Percentiles rank a stretch among this genome's conserved stretches.
These are phyloP conservation scores for Eragrostis tef DNA, from an alignment of 202 grass and related monocot species.

Conservation along the genomic window DNA sequence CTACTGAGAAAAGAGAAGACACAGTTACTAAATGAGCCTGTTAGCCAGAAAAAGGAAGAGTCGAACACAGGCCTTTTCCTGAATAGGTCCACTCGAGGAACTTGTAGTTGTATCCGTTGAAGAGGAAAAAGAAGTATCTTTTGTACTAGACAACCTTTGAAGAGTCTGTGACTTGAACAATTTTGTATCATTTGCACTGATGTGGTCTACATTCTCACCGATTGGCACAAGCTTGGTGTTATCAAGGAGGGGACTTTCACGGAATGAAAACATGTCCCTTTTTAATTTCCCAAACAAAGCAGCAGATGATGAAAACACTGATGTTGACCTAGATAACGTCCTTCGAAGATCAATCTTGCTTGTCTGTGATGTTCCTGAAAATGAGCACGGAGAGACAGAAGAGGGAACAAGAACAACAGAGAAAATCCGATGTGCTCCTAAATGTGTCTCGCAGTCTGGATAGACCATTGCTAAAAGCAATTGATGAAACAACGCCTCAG, in stretches of 20 bases:
- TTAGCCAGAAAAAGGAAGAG: conserved; percentile 27
- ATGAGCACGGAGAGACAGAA: conserved; percentile 72
- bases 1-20: background rate
- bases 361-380: conserved; percentile 42
- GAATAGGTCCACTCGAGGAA: conserved; percentile 46
- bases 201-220: conserved; percentile 56
- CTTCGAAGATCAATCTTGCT: conserved; percentile 61
- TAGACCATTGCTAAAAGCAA: conserved; percentile 84
- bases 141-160: conserved; percentile 56
- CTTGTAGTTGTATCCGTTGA: conserved; percentile 45
- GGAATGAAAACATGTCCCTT: conserved; percentile 74
- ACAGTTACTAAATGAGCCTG: conserved; percentile 29
- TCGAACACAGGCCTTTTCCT: conserved; percentile 55
- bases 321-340: conserved; percentile 79
- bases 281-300: conserved; percentile 93
- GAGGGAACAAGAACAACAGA: conserved; percentile 95
- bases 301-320: conserved; percentile 97
- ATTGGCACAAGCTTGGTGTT: conserved; percentile 57
- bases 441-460: conserved; percentile 81
- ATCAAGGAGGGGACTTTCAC: conserved; percentile 50
- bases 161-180: conserved; percentile 62
- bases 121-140: conserved; percentile 48
- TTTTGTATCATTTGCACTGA: conserved; percentile 54
- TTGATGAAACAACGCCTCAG: conserved; percentile 94
- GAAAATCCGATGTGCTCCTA: conserved; percentile 84